Base-by-base conservation (phyloP, 2,329 filamentous ascomycete genomes). In the Lizonia empirigonia region DNA sequence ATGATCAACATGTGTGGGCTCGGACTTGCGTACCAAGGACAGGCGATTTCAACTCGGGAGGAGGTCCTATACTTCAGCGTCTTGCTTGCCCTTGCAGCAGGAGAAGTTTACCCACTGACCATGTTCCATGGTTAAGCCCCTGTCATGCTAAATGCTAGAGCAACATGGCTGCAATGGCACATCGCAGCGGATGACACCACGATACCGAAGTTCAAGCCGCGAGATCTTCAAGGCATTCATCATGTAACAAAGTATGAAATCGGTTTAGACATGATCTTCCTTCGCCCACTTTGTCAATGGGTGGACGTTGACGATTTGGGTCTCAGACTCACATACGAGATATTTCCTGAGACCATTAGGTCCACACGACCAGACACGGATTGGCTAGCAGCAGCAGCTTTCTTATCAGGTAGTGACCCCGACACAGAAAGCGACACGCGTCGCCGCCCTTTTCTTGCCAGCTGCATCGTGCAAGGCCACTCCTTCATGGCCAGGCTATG, bases 1-100 rank as follows among this genome's bases (percentile, higher is more conserved):
- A 55, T 56, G 44, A 44, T 62, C 13, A 62, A 62, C 7, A 58
- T 55, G 37, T 41, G 44, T 36, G 49, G 53, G 4, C 30, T 57
- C 19, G 56, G 36, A 9, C 40, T 62, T n/a, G 56, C 59, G 3
- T 62, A 62, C 13, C 27, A 12, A 5, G 59, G 56, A 15, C 29
- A 27, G 0, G 20, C 18, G 5, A 2, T 49, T 7, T 24, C 24
- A 4, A 53, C 22, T n/a, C 40, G 12, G 12, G 59, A 62, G 7
- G 44, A 55, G 2, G 20, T 59, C 1, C 18, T 58, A 0, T 62
- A 54, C 29, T 10, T 48, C 18, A 48, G 47, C 9, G 23, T 33
- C 3, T 12, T 62, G 5, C 23, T 62, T 3, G 52, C 56, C 5
- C 50, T 61, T 15, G 50, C 58, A 9, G 46, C 45, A 12, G 58